These are phyloP conservation scores for Hortiboletus rubellus DNA, from an alignment of 1,284 basidiomycete genomes.

Conservation along the genomic window DNA sequence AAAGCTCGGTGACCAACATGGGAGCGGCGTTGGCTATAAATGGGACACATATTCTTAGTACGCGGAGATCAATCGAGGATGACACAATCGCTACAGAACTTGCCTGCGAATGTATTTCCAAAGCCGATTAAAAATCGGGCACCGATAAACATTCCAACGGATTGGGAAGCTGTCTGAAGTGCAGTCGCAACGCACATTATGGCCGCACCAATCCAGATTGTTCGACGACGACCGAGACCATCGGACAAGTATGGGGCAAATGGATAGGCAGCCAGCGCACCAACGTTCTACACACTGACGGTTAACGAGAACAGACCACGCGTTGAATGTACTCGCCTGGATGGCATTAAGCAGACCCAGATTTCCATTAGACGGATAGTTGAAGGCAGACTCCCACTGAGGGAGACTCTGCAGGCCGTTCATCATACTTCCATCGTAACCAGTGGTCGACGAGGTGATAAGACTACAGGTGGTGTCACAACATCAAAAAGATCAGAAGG, in stretches of 20 bases:
- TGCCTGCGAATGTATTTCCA: constrained; percentile 71
- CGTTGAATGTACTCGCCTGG: constrained; percentile 46
- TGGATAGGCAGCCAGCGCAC: constrained; percentile 63
- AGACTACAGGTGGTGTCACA: constrained; percentile 41
- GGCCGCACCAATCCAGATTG: constrained; percentile 61
- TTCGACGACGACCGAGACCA: constrained; percentile 60
- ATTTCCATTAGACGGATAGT: constrained; percentile 51
- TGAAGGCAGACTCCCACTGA: constrained; percentile 63
- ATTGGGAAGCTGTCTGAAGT: constrained; percentile 69
- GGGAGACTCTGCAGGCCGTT: constrained; percentile 69
- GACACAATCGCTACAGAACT: constrained; percentile 17
- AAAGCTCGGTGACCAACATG: constrained; percentile 73
- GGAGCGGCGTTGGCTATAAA: constrained; percentile 61
- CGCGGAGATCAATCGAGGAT: background rate
- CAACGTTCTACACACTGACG: constrained; percentile 54
- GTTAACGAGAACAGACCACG: constrained; percentile 3
- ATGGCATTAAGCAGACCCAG: constrained; percentile 77
- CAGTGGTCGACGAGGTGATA: constrained; percentile 75
- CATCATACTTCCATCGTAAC: constrained; percentile 79
- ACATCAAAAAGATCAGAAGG: constrained; percentile 2
- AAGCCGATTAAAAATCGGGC: constrained; percentile 81
- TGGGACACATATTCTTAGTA: background rate
- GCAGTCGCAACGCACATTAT: constrained; percentile 68
- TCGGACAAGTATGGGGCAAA: constrained; percentile 73
- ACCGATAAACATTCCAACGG: constrained; percentile 80